Base-by-base conservation (phyloP, 495 filamentous ascomycete genomes). In the Penicillium paxilli region DNA sequence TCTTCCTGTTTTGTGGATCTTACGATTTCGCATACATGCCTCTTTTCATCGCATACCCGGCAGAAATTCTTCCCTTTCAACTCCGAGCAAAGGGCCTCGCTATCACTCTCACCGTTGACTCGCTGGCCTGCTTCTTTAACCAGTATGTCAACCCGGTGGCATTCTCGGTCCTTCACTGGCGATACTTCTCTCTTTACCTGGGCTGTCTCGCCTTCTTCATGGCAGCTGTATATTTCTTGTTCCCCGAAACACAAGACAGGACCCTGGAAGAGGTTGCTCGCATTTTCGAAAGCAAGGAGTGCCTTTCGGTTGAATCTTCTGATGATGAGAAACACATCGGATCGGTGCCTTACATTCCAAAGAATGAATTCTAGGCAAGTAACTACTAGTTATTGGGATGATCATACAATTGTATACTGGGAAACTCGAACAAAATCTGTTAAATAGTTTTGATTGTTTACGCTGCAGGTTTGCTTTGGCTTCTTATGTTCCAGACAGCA, bases 61-160 rank as follows among this genome's bases (percentile, higher is more conserved):
- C 85, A 14, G 87, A 89, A 72, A 81, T 90, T 21, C 69, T 87
- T 8, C 85, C 85, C 0, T 91, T 84, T 66, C 79, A 82, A 37
- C 73, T 90, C 44, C 81, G 86, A 16, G 84, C 86, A 12, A 91
- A 88, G 73, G 85, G 87, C 20, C 81, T 89, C 71, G 83, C 87
- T 68, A 70, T 85, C 44, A 80, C 80, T 65, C 79, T 83, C 47
- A 74, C 86, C 19, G 80, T 76, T 9, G 78, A 83, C 35, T 78
- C 86, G 47, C 74, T 80, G 11, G 73, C 83, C 16, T 73, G 85
- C 26, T 80, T 81, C 14, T 74, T 86, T 47, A 79, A 79, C 53
- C 76, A 79, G 68, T 82, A 71, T 32, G 83, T 83, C 52, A 86
- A 87, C 67, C 83, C 83, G 0, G 68, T 87, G 17, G 72, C 72